Conservation (phyloP, 2,329 filamentous ascomycete genomes). For the Ustulina deusta region DNA sequence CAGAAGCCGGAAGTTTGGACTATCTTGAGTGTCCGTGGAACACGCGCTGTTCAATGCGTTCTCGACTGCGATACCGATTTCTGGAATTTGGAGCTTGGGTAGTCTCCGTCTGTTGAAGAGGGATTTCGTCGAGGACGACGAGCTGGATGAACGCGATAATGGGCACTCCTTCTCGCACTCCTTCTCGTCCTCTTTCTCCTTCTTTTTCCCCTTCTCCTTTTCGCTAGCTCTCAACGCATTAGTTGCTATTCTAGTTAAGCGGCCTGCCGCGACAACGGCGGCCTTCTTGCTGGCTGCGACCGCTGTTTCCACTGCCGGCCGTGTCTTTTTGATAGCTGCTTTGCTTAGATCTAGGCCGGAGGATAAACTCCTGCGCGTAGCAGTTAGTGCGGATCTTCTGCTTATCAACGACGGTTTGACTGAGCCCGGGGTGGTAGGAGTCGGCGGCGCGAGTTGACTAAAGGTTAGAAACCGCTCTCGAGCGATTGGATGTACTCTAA, state of each 20-base stretch:
- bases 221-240: neutral
- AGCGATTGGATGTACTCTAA: slow-evolving; percentile 11
- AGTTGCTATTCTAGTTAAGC: slow-evolving; percentile 4
- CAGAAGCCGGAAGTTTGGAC: slow-evolving; percentile 21
- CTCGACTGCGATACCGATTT: slow-evolving; percentile 14
- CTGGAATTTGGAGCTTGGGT: slow-evolving; percentile 36
- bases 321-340: slow-evolving; percentile 14
- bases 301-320: slow-evolving; percentile 8
- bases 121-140: slow-evolving; percentile 7
- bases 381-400: slow-evolving; percentile 11
- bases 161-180: neutral
- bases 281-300: slow-evolving; percentile 15
- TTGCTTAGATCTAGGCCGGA: slow-evolving; percentile 6
- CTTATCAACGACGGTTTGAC: slow-evolving; percentile 15
- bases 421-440: neutral
- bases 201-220: neutral
- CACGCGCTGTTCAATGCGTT: slow-evolving; percentile 30
- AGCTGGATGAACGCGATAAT: slow-evolving; percentile 16
- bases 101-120: slow-evolving; percentile 20
- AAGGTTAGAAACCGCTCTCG: slow-evolving; percentile 6
- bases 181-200: neutral
- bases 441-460: neutral
- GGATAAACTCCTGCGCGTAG: neutral
- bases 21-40: slow-evolving; percentile 33
- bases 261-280: neutral